These are phyloP conservation scores for Ambrosia artemisiifolia DNA, from an alignment of 129 eudicot species.

Conservation along the genomic window DNA sequence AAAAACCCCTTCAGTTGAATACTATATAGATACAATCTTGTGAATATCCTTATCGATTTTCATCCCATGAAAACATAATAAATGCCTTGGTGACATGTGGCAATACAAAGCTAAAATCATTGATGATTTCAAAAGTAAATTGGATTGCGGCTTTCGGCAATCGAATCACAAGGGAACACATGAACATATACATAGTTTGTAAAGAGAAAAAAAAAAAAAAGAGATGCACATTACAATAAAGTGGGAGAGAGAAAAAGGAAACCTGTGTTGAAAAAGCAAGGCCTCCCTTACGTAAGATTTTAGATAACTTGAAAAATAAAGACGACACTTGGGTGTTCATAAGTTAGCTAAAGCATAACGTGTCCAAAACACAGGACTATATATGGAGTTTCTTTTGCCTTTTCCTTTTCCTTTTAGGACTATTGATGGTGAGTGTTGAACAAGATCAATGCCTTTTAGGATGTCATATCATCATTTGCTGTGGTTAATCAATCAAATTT, in stretches of 20 bases:
- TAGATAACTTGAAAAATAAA: too few relatives aligned
- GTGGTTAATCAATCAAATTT: not conserved
- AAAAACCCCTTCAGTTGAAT: slow-evolving; percentile 2
- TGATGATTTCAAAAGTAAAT: slow-evolving; percentile 16
- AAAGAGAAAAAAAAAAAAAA: not conserved
- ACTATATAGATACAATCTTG: not conserved
- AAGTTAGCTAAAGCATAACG: slow-evolving; percentile 17
- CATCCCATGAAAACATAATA: slow-evolving; percentile 17
- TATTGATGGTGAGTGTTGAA: slow-evolving; percentile 1
- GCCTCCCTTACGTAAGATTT: too few relatives aligned
- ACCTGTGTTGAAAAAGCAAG: not conserved
- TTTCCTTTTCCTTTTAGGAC: slow-evolving; percentile 8
- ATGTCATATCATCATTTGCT: not conserved
- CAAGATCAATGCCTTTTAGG: not conserved
- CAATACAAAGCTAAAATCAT: not conserved
- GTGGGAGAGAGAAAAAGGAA: slow-evolving; percentile 6
- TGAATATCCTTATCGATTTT: slow-evolving; percentile 7
- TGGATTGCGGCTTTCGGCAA: slow-evolving; percentile 24
- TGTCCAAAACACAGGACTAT: slow-evolving; percentile 3
- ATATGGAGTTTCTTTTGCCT: not conserved
- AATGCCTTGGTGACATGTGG: slow-evolving; percentile 25
- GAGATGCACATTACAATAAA: not conserved
- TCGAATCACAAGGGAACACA: slow-evolving; percentile 32
- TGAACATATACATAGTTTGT: not conserved
- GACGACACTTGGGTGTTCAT: slow-evolving; percentile 19